Percentiles rank a stretch among this genome's conserved stretches.
These are phyloP conservation scores for Colletotrichum cereale DNA, from an alignment of 2,329 filamentous ascomycete genomes.

Conservation along the genomic window DNA sequence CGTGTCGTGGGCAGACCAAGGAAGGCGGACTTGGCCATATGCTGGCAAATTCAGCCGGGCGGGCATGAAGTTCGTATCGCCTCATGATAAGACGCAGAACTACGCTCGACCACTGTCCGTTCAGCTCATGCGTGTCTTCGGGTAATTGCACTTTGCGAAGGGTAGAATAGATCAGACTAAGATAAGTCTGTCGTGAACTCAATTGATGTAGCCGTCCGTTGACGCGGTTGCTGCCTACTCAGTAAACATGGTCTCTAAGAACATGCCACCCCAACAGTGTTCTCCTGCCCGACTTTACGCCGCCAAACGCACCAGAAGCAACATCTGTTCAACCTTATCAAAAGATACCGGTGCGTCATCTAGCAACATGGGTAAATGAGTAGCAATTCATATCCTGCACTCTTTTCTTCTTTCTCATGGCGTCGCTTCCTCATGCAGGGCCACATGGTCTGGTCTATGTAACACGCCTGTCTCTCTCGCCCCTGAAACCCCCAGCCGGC, in stretches of 20 bases:
- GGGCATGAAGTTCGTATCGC: slow-evolving; percentile 9
- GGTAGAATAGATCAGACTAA: background rate
- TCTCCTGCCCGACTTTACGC: background rate
- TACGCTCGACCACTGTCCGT: background rate
- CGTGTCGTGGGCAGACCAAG: slow-evolving; percentile 14
- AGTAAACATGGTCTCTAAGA: background rate
- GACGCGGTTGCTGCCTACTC: background rate
- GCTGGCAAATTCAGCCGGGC: background rate
- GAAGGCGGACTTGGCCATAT: slow-evolving; percentile 7
- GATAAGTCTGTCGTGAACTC: background rate
- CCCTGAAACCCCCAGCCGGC: slow-evolving; percentile 10
- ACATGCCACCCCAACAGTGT: background rate
- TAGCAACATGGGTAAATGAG: background rate
- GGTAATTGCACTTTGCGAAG: no score
- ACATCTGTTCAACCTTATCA: background rate
- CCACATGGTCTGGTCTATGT: slow-evolving; percentile 2
- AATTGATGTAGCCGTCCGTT: background rate
- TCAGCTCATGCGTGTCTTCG: no score
- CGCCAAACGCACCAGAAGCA: slow-evolving; percentile 3
- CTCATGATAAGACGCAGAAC: background rate
- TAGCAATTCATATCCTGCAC: background rate
- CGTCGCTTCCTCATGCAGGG: slow-evolving; percentile 28
- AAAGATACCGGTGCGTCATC: background rate
- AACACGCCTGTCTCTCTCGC: slow-evolving; percentile 17
- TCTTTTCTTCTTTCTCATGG: slow-evolving; percentile 27